Base-by-base conservation (phyloP, 2,329 filamentous ascomycete species). In the Fusarium subglutinans region DNA sequence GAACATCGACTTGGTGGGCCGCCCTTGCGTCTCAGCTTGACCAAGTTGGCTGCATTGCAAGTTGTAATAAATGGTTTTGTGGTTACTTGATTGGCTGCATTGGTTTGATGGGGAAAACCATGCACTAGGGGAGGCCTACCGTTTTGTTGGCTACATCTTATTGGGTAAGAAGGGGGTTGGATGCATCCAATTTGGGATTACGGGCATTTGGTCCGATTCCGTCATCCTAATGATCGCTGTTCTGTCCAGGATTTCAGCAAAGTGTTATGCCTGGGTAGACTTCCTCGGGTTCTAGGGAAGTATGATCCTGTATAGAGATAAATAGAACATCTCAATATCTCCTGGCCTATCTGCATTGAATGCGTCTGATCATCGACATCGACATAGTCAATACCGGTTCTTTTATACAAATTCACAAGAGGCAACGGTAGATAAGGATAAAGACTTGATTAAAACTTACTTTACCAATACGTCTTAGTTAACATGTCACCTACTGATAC, bases 71-170 rank as follows among this genome's bases (percentile, higher is more conserved):
- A 59, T 50, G 59, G 58, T 22, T 37, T 54, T 38, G 65, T 73
- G 38, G 13, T n/a, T 6, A 26, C 2, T 44, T 18, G 15, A 44
- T 44, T 44, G 41, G 41, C 6, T 44, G 41, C 5, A 24, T 44
- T 17, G n/a, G 15, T 41, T 43, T 70, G 73, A 73, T 73, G 61
- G 60, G 57, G 57, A 73, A 55, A 13, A 67, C 53, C 40, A 30
- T 22, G 54, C 66, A 58, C 71, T 73, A 73, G 38, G 54, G 71
- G 71, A 73, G 66, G 70, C 69, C 66, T 37, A 41, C 70, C 63
- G 11, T 22, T 30, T 55, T 56, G 26, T 55, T 72, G 64, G 69
- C 69, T 55, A 38, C 24, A 38, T 18, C 30, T 37, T 22, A 71
- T 74, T 74, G 70, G 70, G 24, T 37, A 51, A 6, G 15, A 50